phyloP scores from a whole-genome alignment of 495 filamentous ascomycete genomes.

The Wilcoxina mikolae region DNA sequence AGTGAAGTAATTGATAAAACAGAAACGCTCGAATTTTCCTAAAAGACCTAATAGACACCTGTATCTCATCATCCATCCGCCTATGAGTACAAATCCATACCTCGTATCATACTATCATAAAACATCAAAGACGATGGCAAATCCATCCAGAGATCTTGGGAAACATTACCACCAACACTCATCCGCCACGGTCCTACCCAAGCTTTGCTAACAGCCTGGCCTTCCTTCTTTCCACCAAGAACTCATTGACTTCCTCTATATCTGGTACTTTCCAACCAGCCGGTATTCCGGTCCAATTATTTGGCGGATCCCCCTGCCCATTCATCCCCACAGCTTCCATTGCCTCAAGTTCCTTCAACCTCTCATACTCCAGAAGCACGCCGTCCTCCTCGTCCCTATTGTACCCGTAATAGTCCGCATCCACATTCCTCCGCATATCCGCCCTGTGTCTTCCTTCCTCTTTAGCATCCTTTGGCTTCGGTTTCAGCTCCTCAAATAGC shows the following conservation, averaged over 20 bases:
- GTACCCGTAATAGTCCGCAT: constrained; percentile 94
- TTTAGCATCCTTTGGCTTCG: constrained; percentile 41
- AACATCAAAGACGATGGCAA: background rate
- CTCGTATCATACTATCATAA: background rate
- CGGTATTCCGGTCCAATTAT: constrained; percentile 69
- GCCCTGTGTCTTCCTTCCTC: constrained; percentile 42
- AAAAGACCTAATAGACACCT: background rate
- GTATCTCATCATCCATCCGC: background rate
- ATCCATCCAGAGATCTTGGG: background rate
- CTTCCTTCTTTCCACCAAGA: constrained; percentile 75
- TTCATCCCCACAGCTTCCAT: constrained; percentile 40
- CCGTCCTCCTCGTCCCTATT: constrained; percentile 90
- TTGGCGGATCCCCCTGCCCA: constrained; percentile 37
- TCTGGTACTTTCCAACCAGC: constrained; percentile 76
- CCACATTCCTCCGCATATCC: constrained; percentile 69
- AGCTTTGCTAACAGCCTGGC: constrained; percentile 68
- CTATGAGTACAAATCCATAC: background rate
- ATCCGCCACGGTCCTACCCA: constrained; percentile 33
- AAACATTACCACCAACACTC: background rate
- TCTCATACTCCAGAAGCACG: constrained; percentile 65
- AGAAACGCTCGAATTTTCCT: background rate
- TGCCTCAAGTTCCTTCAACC: constrained; percentile 67
- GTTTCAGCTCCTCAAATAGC: constrained; percentile 71
- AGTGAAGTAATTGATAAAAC: background rate
- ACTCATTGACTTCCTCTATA: constrained; percentile 78